These are phyloP conservation scores for Mycena galopus DNA, from an alignment of 768 basidiomycete genomes.

Conservation along the genomic window DNA sequence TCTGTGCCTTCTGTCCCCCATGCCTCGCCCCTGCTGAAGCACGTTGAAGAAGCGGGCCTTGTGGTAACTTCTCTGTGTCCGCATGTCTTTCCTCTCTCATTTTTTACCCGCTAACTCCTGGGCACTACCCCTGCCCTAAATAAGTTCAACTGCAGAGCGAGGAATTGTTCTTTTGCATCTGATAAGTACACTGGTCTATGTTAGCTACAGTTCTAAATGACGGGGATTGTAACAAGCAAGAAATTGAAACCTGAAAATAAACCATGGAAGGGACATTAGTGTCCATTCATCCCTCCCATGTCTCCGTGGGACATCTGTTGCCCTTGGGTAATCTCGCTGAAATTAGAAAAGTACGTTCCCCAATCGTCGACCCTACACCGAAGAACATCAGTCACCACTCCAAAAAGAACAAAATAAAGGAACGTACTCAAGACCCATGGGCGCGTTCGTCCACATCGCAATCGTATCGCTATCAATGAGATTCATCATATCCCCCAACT, in stretches of 20 bases:
- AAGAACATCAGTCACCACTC: not conserved
- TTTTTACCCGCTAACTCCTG: too few species aligned
- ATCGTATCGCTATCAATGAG: slow-evolving; percentile 34
- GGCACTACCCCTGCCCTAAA: too few species aligned
- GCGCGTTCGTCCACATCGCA: slow-evolving; percentile 37
- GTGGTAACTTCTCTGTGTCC: too few species aligned
- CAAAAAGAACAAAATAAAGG: not conserved
- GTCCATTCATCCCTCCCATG: not conserved
- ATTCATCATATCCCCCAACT: slow-evolving; percentile 29
- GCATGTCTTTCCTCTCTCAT: too few species aligned
- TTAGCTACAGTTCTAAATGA: not conserved
- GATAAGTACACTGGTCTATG: not conserved
- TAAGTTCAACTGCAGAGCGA: too few species aligned
- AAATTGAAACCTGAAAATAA: not conserved
- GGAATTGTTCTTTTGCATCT: not conserved
- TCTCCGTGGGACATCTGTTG: not conserved
- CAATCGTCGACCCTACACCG: slow-evolving; percentile 32
- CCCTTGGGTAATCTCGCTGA: slow-evolving; percentile 33
- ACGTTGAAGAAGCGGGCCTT: too few species aligned
- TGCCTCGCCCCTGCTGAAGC: too few species aligned
- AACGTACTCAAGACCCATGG: slow-evolving; percentile 28
- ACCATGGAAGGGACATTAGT: not conserved
- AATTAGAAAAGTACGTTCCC: slow-evolving; percentile 34
- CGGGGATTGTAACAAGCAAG: not conserved
- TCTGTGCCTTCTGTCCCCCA: too few species aligned